Base-by-base conservation (phyloP, 768 basidiomycete genomes). In the Leccinum disarticulatum region DNA sequence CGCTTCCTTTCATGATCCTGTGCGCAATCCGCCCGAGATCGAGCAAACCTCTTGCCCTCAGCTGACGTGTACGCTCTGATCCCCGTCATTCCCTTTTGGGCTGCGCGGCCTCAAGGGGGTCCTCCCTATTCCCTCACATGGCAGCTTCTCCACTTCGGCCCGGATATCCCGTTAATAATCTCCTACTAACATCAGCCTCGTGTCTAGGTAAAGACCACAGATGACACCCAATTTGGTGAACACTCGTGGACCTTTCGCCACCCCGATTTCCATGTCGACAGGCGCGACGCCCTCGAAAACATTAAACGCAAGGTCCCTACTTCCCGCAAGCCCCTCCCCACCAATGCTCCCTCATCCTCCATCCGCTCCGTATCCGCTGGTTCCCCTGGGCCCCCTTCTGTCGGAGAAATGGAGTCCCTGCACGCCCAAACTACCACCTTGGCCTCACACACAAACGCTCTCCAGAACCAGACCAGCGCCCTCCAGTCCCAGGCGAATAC, bases 201-300 rank as follows among this genome's bases (percentile, higher is more conserved):
- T 58, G 51, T 59, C 51, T 59, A 79, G 80, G 86, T 95, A 63
- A 95, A 95, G 74, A 93, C 91, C 67, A 87, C 86, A 2, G 93
- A 94, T 63, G 92, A 92, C 65, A 79, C 84, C 70, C 83, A 86
- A 62, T 92, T 81, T 59, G 83, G 84, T 57, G 84, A 85, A 62
- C 83, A 85, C 62, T 71, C 77, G 38, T 82, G 81, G 81, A 83
- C 80, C 1, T 82, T 82, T 62, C 76, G 79, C n/a, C 81, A 82
- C 55, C 81, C 81, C 17, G 81, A 81, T 62, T 82, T 81, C 61
- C 81, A 79, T 62, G 73, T 80, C 17, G 81, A 83, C 65, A 74
- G 80, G 47, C 79, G 79, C 25, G 81, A 83, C 51, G 80, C 78
- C 10, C 79, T 87, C 57, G 86, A 87, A 70, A 83, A 84, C 65